Base-by-base conservation (phyloP, 2,329 filamentous ascomycete species). In the Diaporthe helianthi region DNA sequence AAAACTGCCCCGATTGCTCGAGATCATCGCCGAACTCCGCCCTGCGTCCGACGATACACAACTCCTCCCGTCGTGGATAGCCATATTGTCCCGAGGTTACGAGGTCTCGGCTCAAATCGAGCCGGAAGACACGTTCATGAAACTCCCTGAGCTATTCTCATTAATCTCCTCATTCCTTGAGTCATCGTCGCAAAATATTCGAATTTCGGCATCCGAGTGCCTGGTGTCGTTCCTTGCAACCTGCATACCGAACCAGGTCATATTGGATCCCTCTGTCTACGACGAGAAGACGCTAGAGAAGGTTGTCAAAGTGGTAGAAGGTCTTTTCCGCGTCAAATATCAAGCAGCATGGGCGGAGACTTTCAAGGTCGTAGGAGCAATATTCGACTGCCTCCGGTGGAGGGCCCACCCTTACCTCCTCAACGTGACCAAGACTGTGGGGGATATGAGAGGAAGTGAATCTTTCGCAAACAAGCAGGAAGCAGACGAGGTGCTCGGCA, bases 271-370 rank as follows among this genome's bases (percentile, higher is more conserved):
- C 29, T 97, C 94, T 2, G 87, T 97, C 55, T 97, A 93, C 78
- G 95, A 98, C 74, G 94, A 98, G 79, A 97, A 97, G 81, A 87
- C 90, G 0, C 81, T 98, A 12, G 92, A 94, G 76, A 95, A 94
- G 78, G 80, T 99, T 26, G 90, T 92, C 15, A 91, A 88, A 76
- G 86, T 86, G 3, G 90, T 92, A 0, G 90, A 91, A 71, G 88
- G 91, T 46, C 84, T 98, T 9, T 85, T 99, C 54, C 94, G 89
- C 64, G 90, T 98, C 47, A 96, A 96, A 76, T 99, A 94, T 77
- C 96, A 98, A 81, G 89, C 91, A 31, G 96, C 96, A 4, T 98
- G 95, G 93, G 90, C 92, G 81, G 94, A 99, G 78, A 94, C 97
- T 0, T 98, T 98, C 82, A 93, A 90, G 74, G 92, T 98, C 9